Evolutionary conservation across 345 rosid genomes (phyloP).

Genomic region (Schrenkiella parvula): DNA sequence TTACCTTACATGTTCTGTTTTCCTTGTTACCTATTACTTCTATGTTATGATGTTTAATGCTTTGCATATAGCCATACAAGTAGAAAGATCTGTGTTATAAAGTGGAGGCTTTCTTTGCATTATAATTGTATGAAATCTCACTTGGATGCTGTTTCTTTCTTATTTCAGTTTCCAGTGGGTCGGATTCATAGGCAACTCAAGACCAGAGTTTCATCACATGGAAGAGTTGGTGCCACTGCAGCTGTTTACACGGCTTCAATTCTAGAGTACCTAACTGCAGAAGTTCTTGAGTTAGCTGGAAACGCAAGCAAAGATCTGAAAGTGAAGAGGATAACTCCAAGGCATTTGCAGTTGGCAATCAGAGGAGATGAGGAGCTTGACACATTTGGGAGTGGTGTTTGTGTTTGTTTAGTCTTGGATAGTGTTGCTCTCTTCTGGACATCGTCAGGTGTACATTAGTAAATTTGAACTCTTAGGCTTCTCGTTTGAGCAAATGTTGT

Average conservation of each 20-base stretch:
- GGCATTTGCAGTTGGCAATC: conserved; percentile 60
- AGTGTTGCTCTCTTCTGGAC: conserved; percentile 8
- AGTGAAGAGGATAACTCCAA: conserved; percentile 69
- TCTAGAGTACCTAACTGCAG: conserved; percentile 72
- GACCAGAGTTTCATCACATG: conserved; percentile 52
- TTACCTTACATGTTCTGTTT: not conserved
- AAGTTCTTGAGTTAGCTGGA: conserved; percentile 74
- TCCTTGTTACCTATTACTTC: not conserved
- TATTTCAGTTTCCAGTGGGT: conserved; percentile 66
- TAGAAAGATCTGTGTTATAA: not conserved
- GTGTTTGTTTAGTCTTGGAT: conserved; percentile 9
- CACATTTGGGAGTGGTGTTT: conserved; percentile 37
- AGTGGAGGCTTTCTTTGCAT: not conserved
- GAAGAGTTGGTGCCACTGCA: conserved; percentile 84
- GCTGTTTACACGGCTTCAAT: conserved; percentile 76
- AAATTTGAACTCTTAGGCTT: conserved; percentile 20
- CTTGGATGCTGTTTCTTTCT: not conserved
- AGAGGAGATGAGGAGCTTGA: conserved; percentile 65
- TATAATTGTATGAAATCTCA: not conserved
- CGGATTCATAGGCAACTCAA: conserved; percentile 75
- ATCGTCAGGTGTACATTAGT: conserved; percentile 32
- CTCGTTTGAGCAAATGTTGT: conserved; percentile 8
- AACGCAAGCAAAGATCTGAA: conserved; percentile 79
- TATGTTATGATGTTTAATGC: not conserved
- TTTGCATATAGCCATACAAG: not conserved